Conservation (phyloP, 805 yeast genomes). For the Brettanomyces sp. region DNA sequence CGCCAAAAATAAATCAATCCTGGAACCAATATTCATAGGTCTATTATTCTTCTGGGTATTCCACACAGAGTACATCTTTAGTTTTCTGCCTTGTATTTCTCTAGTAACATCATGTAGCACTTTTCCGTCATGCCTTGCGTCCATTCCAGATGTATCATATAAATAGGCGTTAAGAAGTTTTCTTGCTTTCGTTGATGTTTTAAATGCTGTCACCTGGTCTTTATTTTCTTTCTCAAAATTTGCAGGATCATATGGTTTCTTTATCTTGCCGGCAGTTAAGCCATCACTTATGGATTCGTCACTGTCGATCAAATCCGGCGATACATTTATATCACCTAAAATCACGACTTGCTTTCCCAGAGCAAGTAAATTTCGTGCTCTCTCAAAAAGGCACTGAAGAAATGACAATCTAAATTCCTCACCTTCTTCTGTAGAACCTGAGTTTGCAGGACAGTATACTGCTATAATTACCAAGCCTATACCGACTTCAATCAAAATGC, state of each 20-base stretch:
- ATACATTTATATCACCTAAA: slow-evolving; percentile 84
- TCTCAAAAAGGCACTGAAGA: slow-evolving; percentile 45
- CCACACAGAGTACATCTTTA: slow-evolving; percentile 86
- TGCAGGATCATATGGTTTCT: slow-evolving; percentile 11
- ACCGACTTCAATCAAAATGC: slow-evolving; percentile 65
- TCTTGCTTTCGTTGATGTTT: slow-evolving; percentile 32
- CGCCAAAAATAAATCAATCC: slow-evolving; percentile 70
- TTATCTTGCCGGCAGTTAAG: slow-evolving; percentile 28
- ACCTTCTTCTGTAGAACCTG: slow-evolving; percentile 60
- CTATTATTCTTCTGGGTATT: slow-evolving; percentile 68
- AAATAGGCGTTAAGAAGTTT: slow-evolving; percentile 36
- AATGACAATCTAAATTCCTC: slow-evolving; percentile 51
- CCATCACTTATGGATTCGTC: slow-evolving; percentile 57
- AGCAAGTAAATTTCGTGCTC: slow-evolving; percentile 47
- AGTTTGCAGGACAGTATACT: slow-evolving; percentile 88
- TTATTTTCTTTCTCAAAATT: slow-evolving; percentile 29
- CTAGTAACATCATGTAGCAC: slow-evolving; percentile 55
- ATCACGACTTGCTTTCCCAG: slow-evolving; percentile 63
- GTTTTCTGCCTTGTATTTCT: slow-evolving; percentile 40
- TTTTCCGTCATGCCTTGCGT: slow-evolving; percentile 25
- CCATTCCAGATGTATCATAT: slow-evolving; percentile 18
- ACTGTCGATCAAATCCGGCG: slow-evolving; percentile 71
- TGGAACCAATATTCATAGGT: slow-evolving; percentile 77
- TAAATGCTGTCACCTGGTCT: slow-evolving; percentile 24
- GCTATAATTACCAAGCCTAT: slow-evolving; percentile 52